A percentile compares a stretch with the other conserved stretches of the same genome.
phyloP scores from a whole-genome alignment of 352 stramenopile genomes.

The Phytophthora ohioensis region DNA sequence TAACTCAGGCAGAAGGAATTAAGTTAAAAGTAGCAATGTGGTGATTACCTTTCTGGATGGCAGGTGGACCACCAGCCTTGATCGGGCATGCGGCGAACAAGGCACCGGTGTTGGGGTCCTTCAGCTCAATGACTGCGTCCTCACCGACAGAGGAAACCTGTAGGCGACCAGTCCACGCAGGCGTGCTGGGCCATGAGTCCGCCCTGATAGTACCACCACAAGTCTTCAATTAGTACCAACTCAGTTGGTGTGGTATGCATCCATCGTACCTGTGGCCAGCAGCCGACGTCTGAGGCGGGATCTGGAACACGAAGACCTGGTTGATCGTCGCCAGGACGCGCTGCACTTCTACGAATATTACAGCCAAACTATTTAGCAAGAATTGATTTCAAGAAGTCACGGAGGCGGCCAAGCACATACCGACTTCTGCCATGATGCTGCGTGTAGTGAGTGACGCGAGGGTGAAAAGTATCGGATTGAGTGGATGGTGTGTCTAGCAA shows the following conservation, averaged over 20 bases:
- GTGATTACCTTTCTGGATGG: constrained; percentile 68
- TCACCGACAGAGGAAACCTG: constrained; percentile 72
- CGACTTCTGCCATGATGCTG: constrained; percentile 37
- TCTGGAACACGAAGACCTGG: constrained; percentile 77
- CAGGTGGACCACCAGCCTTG: constrained; percentile 59
- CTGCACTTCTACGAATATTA: constrained; percentile 45
- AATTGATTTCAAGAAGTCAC: not conserved
- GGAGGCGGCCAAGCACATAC: constrained; percentile 5
- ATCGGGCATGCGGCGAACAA: constrained; percentile 75
- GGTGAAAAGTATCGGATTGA: not conserved
- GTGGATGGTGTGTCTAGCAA: not conserved
- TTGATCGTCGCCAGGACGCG: constrained; percentile 74
- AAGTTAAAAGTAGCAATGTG: not conserved
- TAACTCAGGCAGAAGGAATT: constrained; percentile 11
- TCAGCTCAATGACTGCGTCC: constrained; percentile 67
- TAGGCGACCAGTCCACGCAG: constrained; percentile 67
- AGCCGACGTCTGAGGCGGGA: constrained; percentile 67
- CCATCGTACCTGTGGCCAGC: constrained; percentile 58
- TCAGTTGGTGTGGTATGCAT: not conserved
- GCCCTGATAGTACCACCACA: constrained; percentile 43
- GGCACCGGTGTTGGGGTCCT: constrained; percentile 57
- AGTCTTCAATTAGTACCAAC: not conserved
- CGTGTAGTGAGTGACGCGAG: not conserved
- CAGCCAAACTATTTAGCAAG: not conserved
- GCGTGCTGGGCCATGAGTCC: constrained; percentile 71